Conservation (phyloP, 768 basidiomycete species). For the Fibroporia radiculosa region DNA sequence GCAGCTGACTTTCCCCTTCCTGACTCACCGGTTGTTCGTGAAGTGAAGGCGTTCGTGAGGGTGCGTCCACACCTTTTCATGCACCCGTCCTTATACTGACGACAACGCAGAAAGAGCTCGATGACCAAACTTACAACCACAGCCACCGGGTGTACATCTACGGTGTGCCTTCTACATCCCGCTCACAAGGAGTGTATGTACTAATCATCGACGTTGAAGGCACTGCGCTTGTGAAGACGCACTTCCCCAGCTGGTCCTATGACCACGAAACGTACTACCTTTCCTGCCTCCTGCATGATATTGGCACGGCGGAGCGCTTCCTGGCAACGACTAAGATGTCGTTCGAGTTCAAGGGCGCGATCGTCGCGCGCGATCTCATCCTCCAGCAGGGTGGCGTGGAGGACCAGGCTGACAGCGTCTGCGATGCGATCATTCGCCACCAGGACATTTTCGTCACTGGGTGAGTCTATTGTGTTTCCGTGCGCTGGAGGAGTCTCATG, state of each 20-base stretch:
- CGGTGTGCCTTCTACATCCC: slow-evolving; percentile 22
- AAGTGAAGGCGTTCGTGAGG: slow-evolving; percentile 33
- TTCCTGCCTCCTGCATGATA: slow-evolving; percentile 44
- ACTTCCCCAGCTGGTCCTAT: slow-evolving; percentile 41
- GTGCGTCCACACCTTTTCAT: slow-evolving; percentile 13
- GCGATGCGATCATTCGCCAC: slow-evolving; percentile 43
- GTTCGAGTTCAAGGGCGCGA: slow-evolving; percentile 50
- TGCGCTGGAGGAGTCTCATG: neutral
- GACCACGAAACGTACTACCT: slow-evolving; percentile 42
- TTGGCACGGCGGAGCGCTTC: slow-evolving; percentile 41
- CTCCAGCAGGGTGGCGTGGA: slow-evolving; percentile 33
- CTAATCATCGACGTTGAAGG: slow-evolving; percentile 22
- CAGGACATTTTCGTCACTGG: slow-evolving; percentile 40
- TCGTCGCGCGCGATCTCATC: slow-evolving; percentile 43
- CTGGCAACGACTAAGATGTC: slow-evolving; percentile 46
- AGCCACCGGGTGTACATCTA: slow-evolving; percentile 43
- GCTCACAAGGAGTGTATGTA: neutral
- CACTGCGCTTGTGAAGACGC: slow-evolving; percentile 37
- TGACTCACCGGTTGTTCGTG: slow-evolving; percentile 29
- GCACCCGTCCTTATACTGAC: neutral
- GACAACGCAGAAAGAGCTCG: slow-evolving; percentile 31
- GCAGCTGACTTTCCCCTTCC: slow-evolving; percentile 36
- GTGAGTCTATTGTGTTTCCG: slow-evolving; percentile 15
- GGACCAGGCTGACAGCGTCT: slow-evolving; percentile 45
- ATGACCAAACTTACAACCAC: slow-evolving; percentile 40